Percentiles rank a stretch among this genome's conserved stretches.
Evolutionary conservation across 129 eudicot species (phyloP).

Genomic region (Pseudognaphalium luteoalbum): DNA sequence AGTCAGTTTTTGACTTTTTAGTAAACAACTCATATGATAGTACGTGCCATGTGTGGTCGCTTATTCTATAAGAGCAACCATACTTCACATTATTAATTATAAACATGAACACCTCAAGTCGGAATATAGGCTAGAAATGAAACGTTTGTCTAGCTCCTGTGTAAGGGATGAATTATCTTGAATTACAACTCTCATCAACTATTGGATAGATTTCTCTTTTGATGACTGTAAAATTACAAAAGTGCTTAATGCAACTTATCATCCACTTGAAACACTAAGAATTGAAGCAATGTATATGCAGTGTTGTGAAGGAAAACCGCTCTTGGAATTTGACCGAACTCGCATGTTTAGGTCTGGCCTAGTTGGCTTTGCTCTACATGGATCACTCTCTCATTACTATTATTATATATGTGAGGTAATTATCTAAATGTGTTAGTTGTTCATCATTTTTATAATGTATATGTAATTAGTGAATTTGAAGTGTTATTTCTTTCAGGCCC

Average conservation of each 20-base stretch:
- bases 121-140: neutral
- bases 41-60: slow-evolving; percentile 64
- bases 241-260: neutral
- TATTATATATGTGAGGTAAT: slow-evolving; percentile 81
- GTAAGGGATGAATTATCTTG: no score
- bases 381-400: slow-evolving; percentile 90
- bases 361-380: slow-evolving; percentile 79
- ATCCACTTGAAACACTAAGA: neutral
- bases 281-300: slow-evolving; percentile 21
- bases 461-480: no score
- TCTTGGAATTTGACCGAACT: slow-evolving; percentile 75
- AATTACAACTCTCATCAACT: neutral
- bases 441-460: no score
- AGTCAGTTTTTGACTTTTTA: neutral
- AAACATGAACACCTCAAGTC: neutral
- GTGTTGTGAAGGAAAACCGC: slow-evolving; percentile 87
- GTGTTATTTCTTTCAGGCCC: slow-evolving; percentile 41
- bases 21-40: neutral
- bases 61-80: slow-evolving; percentile 56
- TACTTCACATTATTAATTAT: neutral
- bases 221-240: neutral
- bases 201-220: neutral
- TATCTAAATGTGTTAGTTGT: neutral
- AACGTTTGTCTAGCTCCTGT: neutral
- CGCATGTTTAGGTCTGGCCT: slow-evolving; percentile 87